These are phyloP conservation scores for Naganishia kalamii DNA, from an alignment of 768 basidiomycete species.

Conservation along the genomic window DNA sequence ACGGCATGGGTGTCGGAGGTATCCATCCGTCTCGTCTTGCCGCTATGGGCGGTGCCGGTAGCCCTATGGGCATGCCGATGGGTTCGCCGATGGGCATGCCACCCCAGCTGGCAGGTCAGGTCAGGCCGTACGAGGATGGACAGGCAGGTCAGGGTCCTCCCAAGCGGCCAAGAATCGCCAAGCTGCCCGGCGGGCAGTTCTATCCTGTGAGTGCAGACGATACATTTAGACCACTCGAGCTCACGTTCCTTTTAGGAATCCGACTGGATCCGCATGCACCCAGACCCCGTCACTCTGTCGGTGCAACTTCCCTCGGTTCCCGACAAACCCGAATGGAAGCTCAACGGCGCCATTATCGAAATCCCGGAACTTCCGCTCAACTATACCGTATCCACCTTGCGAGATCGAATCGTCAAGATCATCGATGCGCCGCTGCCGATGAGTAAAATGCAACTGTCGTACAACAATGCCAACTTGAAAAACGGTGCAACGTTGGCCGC, in stretches of 20 bases:
- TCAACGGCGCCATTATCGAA: slow-evolving; percentile 70
- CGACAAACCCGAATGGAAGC: slow-evolving; percentile 85
- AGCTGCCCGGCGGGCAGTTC: slow-evolving; percentile 71
- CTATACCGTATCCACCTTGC: slow-evolving; percentile 75
- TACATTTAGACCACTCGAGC: not conserved
- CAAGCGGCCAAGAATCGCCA: slow-evolving; percentile 80
- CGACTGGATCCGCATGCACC: slow-evolving; percentile 87
- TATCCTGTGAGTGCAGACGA: slow-evolving; percentile 56
- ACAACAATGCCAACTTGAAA: slow-evolving; percentile 75
- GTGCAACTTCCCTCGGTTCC: slow-evolving; percentile 77
- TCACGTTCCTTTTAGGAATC: slow-evolving; percentile 32
- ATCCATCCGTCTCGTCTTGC: slow-evolving; percentile 67
- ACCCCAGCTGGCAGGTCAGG: slow-evolving; percentile 55
- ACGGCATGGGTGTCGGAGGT: slow-evolving; percentile 48
- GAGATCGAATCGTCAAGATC: slow-evolving; percentile 75
- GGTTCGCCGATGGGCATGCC: slow-evolving; percentile 23
- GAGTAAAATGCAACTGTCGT: slow-evolving; percentile 73
- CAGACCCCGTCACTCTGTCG: slow-evolving; percentile 77
- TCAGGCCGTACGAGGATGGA: slow-evolving; percentile 57
- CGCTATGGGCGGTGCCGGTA: slow-evolving; percentile 53
- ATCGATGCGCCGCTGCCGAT: slow-evolving; percentile 72
- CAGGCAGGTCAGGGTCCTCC: slow-evolving; percentile 62
- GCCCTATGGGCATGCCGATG: slow-evolving; percentile 4
- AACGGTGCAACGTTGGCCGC: slow-evolving; percentile 76
- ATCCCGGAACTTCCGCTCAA: slow-evolving; percentile 78